Percentiles rank a stretch among this genome's conserved stretches.
These are phyloP conservation scores for Melaleuca quinquenervia DNA, from an alignment of 345 rosid species.

Conservation along the genomic window DNA sequence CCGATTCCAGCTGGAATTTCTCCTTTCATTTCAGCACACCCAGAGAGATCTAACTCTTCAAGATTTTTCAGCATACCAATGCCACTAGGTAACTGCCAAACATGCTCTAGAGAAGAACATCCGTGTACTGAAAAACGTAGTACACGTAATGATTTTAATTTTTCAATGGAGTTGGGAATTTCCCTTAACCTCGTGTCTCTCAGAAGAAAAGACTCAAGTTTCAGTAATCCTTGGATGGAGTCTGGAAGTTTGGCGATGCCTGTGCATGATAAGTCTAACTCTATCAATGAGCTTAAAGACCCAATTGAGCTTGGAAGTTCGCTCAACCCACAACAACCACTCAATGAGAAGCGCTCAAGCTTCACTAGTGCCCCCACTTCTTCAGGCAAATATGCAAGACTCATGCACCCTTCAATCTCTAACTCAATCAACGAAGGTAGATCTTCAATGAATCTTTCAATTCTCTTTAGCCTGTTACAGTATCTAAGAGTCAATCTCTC, in stretches of 20 bases:
- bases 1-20: not conserved
- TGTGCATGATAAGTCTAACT: not conserved
- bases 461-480: accelerated
- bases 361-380: not conserved
- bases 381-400: not conserved
- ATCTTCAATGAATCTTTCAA: not conserved
- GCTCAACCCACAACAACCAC: accelerated
- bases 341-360: not conserved
- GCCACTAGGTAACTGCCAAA: not conserved
- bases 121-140: too few species aligned
- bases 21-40: accelerated
- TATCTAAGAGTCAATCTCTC: not conserved
- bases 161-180: accelerated
- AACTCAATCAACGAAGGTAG: not conserved
- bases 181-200: accelerated
- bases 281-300: not conserved
- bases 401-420: not conserved
- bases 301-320: not conserved
- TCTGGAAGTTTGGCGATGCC: accelerated
- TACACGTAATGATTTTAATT: accelerated
- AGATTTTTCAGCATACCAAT: not conserved
- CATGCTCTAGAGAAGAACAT: too few species aligned
- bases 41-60: accelerated
- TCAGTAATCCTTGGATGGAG: not conserved
- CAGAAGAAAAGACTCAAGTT: accelerated